Percentiles rank a stretch among this genome's conserved stretches.
These are phyloP conservation scores for Echites panduratus DNA, from an alignment of 257 asterid species.

Conservation along the genomic window DNA sequence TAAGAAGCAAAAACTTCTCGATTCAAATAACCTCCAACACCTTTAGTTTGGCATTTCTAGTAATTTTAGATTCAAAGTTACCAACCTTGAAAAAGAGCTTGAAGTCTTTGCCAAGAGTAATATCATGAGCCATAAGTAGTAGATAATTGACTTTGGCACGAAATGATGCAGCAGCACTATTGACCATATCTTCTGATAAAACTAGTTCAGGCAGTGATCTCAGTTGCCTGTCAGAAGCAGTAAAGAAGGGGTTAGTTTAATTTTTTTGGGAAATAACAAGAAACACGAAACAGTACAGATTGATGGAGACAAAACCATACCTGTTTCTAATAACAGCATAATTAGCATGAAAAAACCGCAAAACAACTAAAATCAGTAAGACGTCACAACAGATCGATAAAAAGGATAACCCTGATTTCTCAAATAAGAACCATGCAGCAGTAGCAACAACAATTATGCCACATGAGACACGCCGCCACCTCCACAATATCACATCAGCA, in stretches of 20 bases:
- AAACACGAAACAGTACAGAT: slow-evolving; percentile 6
- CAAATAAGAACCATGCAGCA: slow-evolving; percentile 72
- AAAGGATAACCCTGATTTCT: slow-evolving; percentile 78
- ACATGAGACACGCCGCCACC: slow-evolving; percentile 53
- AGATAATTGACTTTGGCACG: slow-evolving; percentile 82
- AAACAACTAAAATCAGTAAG: slow-evolving; percentile 63
- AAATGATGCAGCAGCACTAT: slow-evolving; percentile 86
- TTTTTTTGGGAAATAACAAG: slow-evolving; percentile 5
- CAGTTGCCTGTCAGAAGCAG: slow-evolving; percentile 47
- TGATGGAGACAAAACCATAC: slow-evolving; percentile 32
- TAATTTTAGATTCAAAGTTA: slow-evolving; percentile 11
- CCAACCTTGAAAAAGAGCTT: slow-evolving; percentile 85
- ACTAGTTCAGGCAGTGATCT: slow-evolving; percentile 74
- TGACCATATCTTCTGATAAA: slow-evolving; percentile 92
- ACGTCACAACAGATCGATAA: slow-evolving; percentile 72
- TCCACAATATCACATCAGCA: slow-evolving; percentile 87
- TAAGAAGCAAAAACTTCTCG: neutral
- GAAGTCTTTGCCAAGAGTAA: slow-evolving; percentile 92
- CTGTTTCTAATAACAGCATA: slow-evolving; percentile 57
- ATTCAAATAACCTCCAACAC: neutral
- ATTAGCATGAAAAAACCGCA: slow-evolving; percentile 70
- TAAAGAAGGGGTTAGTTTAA: slow-evolving; percentile 25
- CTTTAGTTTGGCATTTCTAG: neutral
- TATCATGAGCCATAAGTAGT: slow-evolving; percentile 98
- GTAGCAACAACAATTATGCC: slow-evolving; percentile 71